Evolutionary conservation across 1,284 basidiomycete species (phyloP), one percentile per base, ranked within the genome.

Genomic region (Irpex lacteus): DNA sequence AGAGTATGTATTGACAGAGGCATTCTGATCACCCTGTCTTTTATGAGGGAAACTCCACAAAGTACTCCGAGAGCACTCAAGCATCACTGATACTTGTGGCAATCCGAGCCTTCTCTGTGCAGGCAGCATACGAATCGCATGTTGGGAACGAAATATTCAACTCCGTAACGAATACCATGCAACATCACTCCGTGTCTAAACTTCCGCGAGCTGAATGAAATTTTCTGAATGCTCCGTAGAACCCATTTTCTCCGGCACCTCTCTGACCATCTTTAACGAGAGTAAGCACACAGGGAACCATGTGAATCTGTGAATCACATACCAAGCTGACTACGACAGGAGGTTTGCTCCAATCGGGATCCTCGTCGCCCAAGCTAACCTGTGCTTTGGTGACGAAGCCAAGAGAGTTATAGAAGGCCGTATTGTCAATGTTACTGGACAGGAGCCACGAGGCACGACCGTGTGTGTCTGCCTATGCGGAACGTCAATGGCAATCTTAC

Each of bases 371-470:
- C 21, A 70, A 52, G 3, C 53, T 15, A 4, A 68, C 54, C 18
- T 66, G 59, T 0, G 37, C 63, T 8, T 68, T 59, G 11, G 56
- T 60, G 19, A 64, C 61, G 59, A 70, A 72, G 4, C 70, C 70
- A 54, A 65, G 63, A 19, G 62, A 63, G 57, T 70, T 66, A 59
- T 70, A 72, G 59, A 72, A 70, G 18, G 60, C 65, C 3, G 63
- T 68, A 62, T 72, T 72, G 3, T 36, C 32, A 5, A 63, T 34
- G 52, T 70, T 69, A 44, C 70, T 70, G 13, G 70, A 70, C 38
- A 61, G 13, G 32, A 70, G 66, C 52, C 62, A 69, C 3, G 67
- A 66, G 44, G 65, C 59, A 8, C 66, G 63, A 21, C 67, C 59
- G 38, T 70, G 60, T 15, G 52, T 63, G 37, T 70, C 70, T 15